Evolutionary conservation across 129 eudicot species (phyloP).

Genomic region (Artemisia annua): DNA sequence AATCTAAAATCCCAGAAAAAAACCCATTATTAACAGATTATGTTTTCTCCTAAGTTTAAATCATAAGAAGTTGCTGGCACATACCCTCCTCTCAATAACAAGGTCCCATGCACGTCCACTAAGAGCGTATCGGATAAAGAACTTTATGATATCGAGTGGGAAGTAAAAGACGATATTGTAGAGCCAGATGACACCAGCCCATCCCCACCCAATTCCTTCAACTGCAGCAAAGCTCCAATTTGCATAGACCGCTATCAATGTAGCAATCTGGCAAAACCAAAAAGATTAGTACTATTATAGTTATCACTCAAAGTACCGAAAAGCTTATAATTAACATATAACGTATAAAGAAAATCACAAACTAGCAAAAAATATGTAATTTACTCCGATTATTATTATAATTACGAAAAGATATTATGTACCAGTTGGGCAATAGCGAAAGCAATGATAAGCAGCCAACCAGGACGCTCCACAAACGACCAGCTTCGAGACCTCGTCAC

Average conservation of each 20-base stretch:
- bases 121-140: conserved; percentile 80
- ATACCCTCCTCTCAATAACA: conserved; percentile 94
- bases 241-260: conserved; percentile 94
- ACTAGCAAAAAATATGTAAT: not conserved
- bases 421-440: conserved; percentile 91
- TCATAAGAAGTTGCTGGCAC: not conserved
- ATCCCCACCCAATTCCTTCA: conserved; percentile 99
- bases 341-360: not conserved
- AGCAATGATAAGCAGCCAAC: conserved; percentile 76
- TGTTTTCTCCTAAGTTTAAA: not conserved
- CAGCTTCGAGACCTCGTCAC: conserved; percentile 95
- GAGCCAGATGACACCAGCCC: conserved; percentile 99
- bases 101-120: conserved; percentile 99
- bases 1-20: conserved; percentile 41
- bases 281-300: not conserved
- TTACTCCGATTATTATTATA: not conserved
- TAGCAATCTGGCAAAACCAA: conserved; percentile 67
- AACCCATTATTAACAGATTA: not conserved
- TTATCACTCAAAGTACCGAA: not conserved
- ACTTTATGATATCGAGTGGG: conserved; percentile 90
- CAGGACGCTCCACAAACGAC: conserved; percentile 98
- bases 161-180: conserved; percentile 79
- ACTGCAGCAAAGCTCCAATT: conserved; percentile 97
- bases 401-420: not conserved
- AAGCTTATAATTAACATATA: not conserved